Evolutionary conservation across 1,284 basidiomycete genomes (phyloP).

Genomic region (Tetrapyrgos nigripes): DNA sequence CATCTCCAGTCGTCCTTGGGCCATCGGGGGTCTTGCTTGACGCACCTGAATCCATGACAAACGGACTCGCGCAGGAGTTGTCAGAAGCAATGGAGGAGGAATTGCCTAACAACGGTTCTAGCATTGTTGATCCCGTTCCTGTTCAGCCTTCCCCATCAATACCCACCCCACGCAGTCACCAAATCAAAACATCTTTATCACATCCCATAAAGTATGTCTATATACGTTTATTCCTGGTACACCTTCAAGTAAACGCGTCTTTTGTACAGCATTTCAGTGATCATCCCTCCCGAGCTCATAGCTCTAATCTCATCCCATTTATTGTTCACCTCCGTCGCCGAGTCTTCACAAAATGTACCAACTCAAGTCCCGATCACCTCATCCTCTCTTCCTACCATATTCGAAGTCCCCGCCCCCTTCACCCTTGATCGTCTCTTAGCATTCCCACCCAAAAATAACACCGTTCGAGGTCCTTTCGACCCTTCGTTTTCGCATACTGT

Average conservation of each 20-base stretch:
- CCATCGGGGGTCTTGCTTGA: slow-evolving; percentile 31
- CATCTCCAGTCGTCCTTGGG: slow-evolving; percentile 32
- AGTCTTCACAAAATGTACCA: slow-evolving; percentile 5
- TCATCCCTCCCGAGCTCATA: slow-evolving; percentile 69
- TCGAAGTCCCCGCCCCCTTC: slow-evolving; percentile 51
- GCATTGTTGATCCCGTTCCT: slow-evolving; percentile 18
- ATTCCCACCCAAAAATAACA: slow-evolving; percentile 20
- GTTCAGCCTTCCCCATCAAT: slow-evolving; percentile 17
- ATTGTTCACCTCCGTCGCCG: slow-evolving; percentile 36
- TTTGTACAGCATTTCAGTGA: slow-evolving; percentile 60
- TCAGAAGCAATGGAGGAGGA: slow-evolving; percentile 58
- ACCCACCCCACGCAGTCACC: slow-evolving; percentile 18
- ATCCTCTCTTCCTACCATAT: slow-evolving; percentile 45
- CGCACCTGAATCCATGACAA: slow-evolving; percentile 20
- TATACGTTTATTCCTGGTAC: slow-evolving; percentile 11
- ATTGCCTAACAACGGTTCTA: slow-evolving; percentile 9
- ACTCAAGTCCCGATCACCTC: slow-evolving; percentile 5
- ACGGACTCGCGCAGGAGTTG: slow-evolving; percentile 53
- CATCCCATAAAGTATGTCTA: slow-evolving; percentile 82
- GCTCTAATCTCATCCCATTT: slow-evolving; percentile 61
- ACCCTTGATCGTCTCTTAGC: slow-evolving; percentile 45
- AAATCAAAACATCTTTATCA: slow-evolving; percentile 77
- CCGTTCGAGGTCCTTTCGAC: slow-evolving; percentile 1
- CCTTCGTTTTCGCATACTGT: slow-evolving; percentile 14
- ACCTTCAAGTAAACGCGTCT: slow-evolving; percentile 9